Base-by-base conservation (phyloP, 164 flowering plant genomes). In the Liriodendron chinense region DNA sequence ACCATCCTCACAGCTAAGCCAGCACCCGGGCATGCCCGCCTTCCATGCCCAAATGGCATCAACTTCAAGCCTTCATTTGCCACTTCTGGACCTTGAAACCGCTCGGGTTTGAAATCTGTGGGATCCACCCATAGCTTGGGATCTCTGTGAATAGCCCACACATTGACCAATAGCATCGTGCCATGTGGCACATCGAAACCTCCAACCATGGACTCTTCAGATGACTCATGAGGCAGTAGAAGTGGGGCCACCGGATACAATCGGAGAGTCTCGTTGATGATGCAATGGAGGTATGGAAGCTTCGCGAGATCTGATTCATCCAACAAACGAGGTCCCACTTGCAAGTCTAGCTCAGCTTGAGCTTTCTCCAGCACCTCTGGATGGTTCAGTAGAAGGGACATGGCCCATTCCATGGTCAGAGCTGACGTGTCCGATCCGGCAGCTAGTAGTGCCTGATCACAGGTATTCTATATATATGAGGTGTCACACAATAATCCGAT, bases 381-480 rank as follows among this genome's bases (percentile, higher is more conserved):
- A 67, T 87, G 76, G 68, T 78, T 80, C 4, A 86, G 73, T 4
- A 89, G 81, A 48, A 86, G 89, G 0, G 90, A 74, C 78, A 87
- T 76, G 24, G 88, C 89, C 85, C 86, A 86, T 75, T 84, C 89
- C 74, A 86, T 22, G 0, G 88, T 83, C 0, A 21, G 20, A 0
- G 81, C 23, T n/a, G 89, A 70, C 3, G 90, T 86, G 8, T 87
- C 89, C 16, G 83, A 78, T 53, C 92, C 92, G 3, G 87, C 90
- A 0, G 66, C 20, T 1, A 89, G 66, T 79, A 84, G 50, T 8
- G 69, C 21, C 92, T 89, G 69, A 66, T 28, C 69, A 66, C 69
- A 66, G 24, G 43, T 6, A 34, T 34, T 34, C 43, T 34, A 34
- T 34, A 12, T 34, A 34, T 34, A 12, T 18, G 16, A 14, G n/a